Base-by-base conservation (phyloP, 495 filamentous ascomycete genomes). In the Rusavskia elegans region DNA sequence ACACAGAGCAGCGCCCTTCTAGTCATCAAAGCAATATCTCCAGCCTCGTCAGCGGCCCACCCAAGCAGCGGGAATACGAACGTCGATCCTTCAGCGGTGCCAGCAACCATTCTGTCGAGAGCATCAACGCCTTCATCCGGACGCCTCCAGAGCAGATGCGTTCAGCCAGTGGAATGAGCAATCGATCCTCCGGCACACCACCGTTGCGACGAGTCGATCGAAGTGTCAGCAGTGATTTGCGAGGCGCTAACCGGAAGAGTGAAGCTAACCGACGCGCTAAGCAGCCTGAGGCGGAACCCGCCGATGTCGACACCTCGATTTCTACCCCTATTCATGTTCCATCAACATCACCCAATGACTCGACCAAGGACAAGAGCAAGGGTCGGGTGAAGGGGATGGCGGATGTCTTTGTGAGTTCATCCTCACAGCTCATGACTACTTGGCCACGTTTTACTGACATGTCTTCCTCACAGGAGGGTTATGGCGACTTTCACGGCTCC, bases 321-420 rank as follows among this genome's bases (percentile, higher is more conserved):
- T 35, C 32, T 11, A 67, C 67, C 54, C 62, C 67, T 58, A 63
- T 70, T 63, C 25, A 3, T 55, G 70, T 75, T 63, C 68, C 73
- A 44, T 77, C 78, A 62, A 74, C 79, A 54, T 77, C 78, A 59
- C 79, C 75, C 59, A 79, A 81, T 70, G 82, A 87, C 63, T 80
- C 82, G 57, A 74, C 85, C 64, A 85, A 80, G 59, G 86, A 89
- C 75, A 86, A 88, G 77, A 83, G 86, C 76, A 89, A 87, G 68
- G 81, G 78, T 62, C 82, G 83, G 63, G 69, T 82, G 64, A 81
- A 77, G 68, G 84, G 81, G 70, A 94, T 94, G 88, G 74, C 84
- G 62, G 85, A 94, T 76, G 84, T 93, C 71, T 94, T 85, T 71
- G 89, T 95, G 80, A 81, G 89, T 84, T 35, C 36, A 37, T 9